A percentile compares a stretch with the other conserved stretches of the same genome.
These are phyloP conservation scores for Royoungia palumana DNA, from an alignment of 768 basidiomycete species.

Conservation along the genomic window DNA sequence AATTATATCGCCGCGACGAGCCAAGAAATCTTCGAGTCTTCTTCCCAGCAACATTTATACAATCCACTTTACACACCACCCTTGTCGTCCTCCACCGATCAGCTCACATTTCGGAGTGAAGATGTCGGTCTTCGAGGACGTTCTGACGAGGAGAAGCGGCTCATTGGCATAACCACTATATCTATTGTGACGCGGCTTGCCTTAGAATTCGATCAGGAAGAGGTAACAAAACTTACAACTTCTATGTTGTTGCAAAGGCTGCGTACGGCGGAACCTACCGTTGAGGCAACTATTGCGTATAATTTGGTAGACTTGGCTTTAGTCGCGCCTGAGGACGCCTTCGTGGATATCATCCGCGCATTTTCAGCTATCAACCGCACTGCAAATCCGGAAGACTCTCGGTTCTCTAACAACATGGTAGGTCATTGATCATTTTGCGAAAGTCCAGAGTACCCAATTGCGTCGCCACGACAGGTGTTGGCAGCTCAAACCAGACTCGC, in stretches of 20 bases:
- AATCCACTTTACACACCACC: constrained; percentile 39
- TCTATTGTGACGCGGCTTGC: constrained; percentile 87
- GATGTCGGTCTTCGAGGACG: constrained; percentile 64
- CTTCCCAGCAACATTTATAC: constrained; percentile 41
- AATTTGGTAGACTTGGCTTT: constrained; percentile 90
- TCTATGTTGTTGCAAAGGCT: constrained; percentile 91
- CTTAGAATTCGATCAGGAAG: constrained; percentile 81
- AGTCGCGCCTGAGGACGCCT: constrained; percentile 68
- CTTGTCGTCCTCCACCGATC: constrained; percentile 38
- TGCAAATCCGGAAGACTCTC: constrained; percentile 84
- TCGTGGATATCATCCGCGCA: constrained; percentile 78
- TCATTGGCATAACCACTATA: constrained; percentile 88
- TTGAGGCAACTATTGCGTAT: constrained; percentile 88
- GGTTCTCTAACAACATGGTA: constrained; percentile 89
- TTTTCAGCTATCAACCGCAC: constrained; percentile 84
- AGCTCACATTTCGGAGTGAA: constrained; percentile 51
- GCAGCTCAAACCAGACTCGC: constrained; percentile 90
- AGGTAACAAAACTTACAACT: constrained; percentile 84
- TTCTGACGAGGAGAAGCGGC: constrained; percentile 79
- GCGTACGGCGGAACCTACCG: constrained; percentile 77
- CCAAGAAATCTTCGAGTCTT: constrained; percentile 64
- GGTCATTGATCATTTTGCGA: neutral
- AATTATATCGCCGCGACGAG: constrained; percentile 87
- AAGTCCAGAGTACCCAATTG: neutral
- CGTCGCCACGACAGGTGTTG: constrained; percentile 52